Evolutionary conservation across 208 protist genomes (phyloP).

Genomic region (Blechomonas ayalai): DNA sequence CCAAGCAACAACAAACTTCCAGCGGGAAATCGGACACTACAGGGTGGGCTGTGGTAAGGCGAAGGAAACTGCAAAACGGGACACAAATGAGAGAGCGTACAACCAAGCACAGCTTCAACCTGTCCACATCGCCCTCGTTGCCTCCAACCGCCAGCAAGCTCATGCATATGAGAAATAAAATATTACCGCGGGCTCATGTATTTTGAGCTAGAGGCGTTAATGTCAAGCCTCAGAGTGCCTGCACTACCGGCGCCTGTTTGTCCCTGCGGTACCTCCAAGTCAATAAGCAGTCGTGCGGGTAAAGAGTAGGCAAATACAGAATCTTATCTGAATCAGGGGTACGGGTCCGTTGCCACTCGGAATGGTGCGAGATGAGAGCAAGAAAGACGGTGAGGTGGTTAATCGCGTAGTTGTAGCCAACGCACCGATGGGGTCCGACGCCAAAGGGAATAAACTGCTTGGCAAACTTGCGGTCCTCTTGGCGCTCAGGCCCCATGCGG

Average conservation of each 20-base stretch:
- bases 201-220: too few relatives aligned
- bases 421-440: constrained; percentile 87
- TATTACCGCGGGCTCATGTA: too few relatives aligned
- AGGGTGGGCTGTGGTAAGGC: too few relatives aligned
- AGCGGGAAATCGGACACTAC: too few relatives aligned
- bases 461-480: constrained; percentile 83
- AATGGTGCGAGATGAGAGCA: constrained; percentile 54
- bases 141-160: too few relatives aligned
- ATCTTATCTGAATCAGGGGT: constrained; percentile 88
- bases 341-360: constrained; percentile 70
- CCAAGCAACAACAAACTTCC: too few relatives aligned
- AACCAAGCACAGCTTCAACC: too few relatives aligned
- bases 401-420: constrained; percentile 92
- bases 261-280: constrained; percentile 58
- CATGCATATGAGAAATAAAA: too few relatives aligned
- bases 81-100: too few relatives aligned
- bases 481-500: constrained; percentile 81
- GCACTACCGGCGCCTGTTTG: constrained; percentile 2
- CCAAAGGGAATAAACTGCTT: constrained; percentile 92
- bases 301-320: constrained; percentile 88
- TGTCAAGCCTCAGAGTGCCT: too few relatives aligned
- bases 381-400: constrained; percentile 91
- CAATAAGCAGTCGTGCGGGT: constrained; percentile 83
- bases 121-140: too few relatives aligned
- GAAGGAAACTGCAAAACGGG: too few relatives aligned